phyloP scores from a whole-genome alignment of 2,329 filamentous ascomycete genomes.

The Fusarium sp. region DNA sequence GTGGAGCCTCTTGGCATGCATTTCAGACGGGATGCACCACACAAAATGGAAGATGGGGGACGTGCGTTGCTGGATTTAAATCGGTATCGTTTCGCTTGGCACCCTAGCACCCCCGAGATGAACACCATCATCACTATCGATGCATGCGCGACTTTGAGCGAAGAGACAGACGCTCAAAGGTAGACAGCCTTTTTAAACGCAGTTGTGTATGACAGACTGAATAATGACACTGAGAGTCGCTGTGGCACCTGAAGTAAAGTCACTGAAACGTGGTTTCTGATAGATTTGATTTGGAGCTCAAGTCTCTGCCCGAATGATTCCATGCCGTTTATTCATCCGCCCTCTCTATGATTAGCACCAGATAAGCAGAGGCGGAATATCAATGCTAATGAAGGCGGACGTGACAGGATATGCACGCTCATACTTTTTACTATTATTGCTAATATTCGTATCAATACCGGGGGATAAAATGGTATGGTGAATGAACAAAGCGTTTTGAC shows the following conservation, averaged over 20 bases:
- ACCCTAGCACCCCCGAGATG: slow-evolving; percentile 27
- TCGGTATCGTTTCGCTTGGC: slow-evolving; percentile 39
- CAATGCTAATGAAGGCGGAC: neutral
- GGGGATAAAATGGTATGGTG: neutral
- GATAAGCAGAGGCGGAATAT: slow-evolving; percentile 2
- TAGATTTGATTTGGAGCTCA: neutral
- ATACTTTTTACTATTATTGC: neutral
- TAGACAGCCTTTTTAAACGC: neutral
- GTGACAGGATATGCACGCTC: neutral
- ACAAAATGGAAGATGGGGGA: slow-evolving; percentile 16
- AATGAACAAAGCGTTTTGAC: neutral
- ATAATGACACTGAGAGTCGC: neutral
- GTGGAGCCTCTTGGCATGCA: slow-evolving; percentile 22
- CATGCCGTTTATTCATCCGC: slow-evolving; percentile 5
- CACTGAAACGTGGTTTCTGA: neutral
- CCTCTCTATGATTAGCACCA: slow-evolving; percentile 7
- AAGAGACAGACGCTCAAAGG: neutral
- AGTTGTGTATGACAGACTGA: neutral
- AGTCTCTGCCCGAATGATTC: neutral
- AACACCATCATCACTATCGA: slow-evolving; percentile 23
- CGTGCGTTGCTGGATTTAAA: slow-evolving; percentile 36
- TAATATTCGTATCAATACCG: neutral
- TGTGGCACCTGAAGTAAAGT: neutral
- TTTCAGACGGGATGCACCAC: slow-evolving; percentile 30
- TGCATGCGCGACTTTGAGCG: slow-evolving; percentile 33